Conservation (phyloP, 2,329 filamentous ascomycete species). For the Ophiostoma fasciatum region DNA sequence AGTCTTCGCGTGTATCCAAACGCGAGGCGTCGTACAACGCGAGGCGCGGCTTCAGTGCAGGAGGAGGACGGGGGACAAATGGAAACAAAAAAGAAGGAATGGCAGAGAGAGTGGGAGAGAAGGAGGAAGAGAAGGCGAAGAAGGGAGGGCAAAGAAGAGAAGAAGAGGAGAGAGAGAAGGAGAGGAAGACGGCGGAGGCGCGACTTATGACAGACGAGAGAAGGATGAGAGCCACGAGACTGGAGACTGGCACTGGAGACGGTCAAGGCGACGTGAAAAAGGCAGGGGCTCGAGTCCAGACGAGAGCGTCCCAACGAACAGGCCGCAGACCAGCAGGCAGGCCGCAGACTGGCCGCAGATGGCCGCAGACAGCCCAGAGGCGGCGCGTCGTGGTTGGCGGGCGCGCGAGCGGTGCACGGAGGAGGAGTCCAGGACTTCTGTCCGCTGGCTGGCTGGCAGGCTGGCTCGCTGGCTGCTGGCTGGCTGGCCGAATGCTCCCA, state of each 20-base stretch:
- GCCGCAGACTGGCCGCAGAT: too few relatives aligned
- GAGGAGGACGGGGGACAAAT: too few relatives aligned
- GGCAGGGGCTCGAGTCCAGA: neutral
- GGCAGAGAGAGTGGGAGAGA: neutral
- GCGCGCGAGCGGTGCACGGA: conserved; percentile 2
- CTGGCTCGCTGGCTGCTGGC: neutral
- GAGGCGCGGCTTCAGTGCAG: too few relatives aligned
- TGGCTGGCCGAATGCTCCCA: too few relatives aligned
- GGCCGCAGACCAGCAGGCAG: too few relatives aligned
- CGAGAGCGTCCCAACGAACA: too few relatives aligned
- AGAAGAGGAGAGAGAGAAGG: neutral
- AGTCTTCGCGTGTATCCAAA: too few relatives aligned
- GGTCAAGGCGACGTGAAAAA: neutral
- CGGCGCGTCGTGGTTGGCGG: conserved; percentile 10
- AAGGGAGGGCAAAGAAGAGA: neutral
- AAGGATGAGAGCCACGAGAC: neutral
- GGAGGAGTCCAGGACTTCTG: too few relatives aligned
- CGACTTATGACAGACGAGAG: too few relatives aligned
- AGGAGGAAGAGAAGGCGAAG: too few relatives aligned
- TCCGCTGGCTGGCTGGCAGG: conserved; percentile 2
- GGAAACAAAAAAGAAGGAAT: neutral
- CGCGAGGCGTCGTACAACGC: too few relatives aligned
- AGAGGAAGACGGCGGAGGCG: neutral
- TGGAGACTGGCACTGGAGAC: neutral
- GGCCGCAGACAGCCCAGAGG: neutral